phyloP scores from a whole-genome alignment of 164 flowering plant species.

The Umbilicus rupestris region DNA sequence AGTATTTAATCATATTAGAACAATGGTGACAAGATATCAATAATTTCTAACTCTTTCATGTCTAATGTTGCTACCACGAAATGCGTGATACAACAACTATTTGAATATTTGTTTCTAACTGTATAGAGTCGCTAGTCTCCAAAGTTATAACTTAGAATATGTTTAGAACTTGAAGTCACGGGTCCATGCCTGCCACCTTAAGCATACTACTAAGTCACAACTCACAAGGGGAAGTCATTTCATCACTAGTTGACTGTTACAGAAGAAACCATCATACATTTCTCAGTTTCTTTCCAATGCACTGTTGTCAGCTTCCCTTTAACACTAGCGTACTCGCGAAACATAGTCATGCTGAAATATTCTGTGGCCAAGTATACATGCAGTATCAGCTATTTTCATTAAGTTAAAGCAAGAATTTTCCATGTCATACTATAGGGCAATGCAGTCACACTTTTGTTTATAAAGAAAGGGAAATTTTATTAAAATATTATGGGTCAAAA shows the following conservation, averaged over 20 bases:
- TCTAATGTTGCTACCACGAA: not conserved
- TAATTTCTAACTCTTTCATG: not conserved
- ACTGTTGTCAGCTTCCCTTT: too few relatives aligned
- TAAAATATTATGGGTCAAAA: too few relatives aligned
- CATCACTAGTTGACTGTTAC: not conserved
- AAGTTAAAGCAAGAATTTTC: too few relatives aligned
- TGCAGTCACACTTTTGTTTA: too few relatives aligned
- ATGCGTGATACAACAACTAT: not conserved
- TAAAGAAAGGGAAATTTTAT: too few relatives aligned
- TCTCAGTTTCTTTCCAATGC: not conserved
- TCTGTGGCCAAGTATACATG: too few relatives aligned
- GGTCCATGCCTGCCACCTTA: not conserved
- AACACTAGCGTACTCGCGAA: too few relatives aligned
- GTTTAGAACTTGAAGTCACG: not conserved
- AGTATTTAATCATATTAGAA: not conserved
- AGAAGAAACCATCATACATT: not conserved
- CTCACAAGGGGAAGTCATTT: not conserved
- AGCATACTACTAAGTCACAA: not conserved
- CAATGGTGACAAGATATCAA: not conserved
- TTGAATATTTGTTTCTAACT: not conserved
- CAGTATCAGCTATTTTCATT: too few relatives aligned
- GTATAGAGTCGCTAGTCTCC: too few relatives aligned
- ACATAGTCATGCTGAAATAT: too few relatives aligned
- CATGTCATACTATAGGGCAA: too few relatives aligned
- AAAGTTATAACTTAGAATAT: not conserved